These are phyloP conservation scores for Solanum hybrid DNA, from an alignment of 305 asterid genomes.

Conservation along the genomic window DNA sequence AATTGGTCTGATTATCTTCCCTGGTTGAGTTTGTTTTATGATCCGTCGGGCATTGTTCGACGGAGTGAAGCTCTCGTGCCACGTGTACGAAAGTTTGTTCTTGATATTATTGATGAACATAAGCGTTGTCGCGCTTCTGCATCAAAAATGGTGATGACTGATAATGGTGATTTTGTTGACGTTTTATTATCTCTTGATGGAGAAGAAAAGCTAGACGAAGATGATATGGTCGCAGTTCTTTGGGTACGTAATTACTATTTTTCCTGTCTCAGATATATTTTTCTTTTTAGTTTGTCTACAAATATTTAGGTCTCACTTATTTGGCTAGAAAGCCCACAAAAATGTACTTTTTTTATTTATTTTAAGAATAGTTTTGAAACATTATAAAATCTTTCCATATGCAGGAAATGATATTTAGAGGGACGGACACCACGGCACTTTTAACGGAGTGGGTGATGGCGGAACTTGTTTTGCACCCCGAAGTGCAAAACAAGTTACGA, in stretches of 20 bases:
- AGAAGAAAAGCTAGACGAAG: slow-evolving; percentile 38
- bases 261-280: neutral
- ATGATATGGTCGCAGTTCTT: slow-evolving; percentile 47
- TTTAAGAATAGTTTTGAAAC: neutral
- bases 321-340: neutral
- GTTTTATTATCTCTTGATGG: slow-evolving; percentile 39
- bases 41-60: slow-evolving; percentile 18
- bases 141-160: neutral
- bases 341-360: too few species aligned
- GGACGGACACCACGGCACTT: slow-evolving; percentile 61
- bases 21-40: slow-evolving; percentile 26
- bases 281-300: too few species aligned
- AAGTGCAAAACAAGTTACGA: slow-evolving; percentile 40
- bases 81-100: slow-evolving; percentile 27
- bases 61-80: slow-evolving; percentile 38
- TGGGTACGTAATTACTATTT: slow-evolving; percentile 23
- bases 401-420: slow-evolving; percentile 72
- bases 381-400: too few species aligned
- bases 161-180: slow-evolving; percentile 36
- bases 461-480: slow-evolving; percentile 48
- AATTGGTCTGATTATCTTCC: slow-evolving; percentile 48
- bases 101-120: slow-evolving; percentile 6
- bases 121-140: neutral
- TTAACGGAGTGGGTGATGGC: slow-evolving; percentile 69
- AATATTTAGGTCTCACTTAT: neutral